Evolutionary conservation across 1,139 yeast genomes (phyloP).

Genomic region (Pichia kudriavzevii): DNA sequence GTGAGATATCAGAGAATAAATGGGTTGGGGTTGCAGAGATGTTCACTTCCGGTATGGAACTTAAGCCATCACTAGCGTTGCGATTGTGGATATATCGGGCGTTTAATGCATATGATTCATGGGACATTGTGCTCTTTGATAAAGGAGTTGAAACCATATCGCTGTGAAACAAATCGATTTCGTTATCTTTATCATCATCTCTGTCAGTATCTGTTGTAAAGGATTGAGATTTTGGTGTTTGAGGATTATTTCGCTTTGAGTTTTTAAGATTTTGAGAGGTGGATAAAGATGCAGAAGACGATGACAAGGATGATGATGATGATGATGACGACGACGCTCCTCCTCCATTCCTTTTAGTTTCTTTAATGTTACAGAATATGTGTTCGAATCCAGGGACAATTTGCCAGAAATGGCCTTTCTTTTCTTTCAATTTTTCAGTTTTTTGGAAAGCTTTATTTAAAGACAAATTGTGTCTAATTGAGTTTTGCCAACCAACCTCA

Average conservation of each 20-base stretch:
- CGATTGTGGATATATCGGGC: slow-evolving; percentile 1
- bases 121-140: not conserved
- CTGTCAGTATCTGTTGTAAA: not conserved
- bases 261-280: slow-evolving; percentile 5
- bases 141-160: not conserved
- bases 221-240: slow-evolving; percentile 4
- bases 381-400: slow-evolving; percentile 77
- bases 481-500: slow-evolving; percentile 91
- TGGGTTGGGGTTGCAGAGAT: slow-evolving; percentile 26
- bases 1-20: slow-evolving; percentile 10
- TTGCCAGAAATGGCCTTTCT: slow-evolving; percentile 97
- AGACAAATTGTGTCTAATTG: slow-evolving; percentile 75
- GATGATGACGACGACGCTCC: not conserved
- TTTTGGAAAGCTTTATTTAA: slow-evolving; percentile 79
- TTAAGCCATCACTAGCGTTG: slow-evolving; percentile 15
- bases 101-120: slow-evolving; percentile 2
- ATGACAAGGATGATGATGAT: not conserved
- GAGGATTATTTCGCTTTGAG: slow-evolving; percentile 1
- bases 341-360: slow-evolving; percentile 21
- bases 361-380: slow-evolving; percentile 64
- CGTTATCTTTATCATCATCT: not conserved
- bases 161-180: no score
- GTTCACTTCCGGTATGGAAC: slow-evolving; percentile 31
- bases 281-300: not conserved
- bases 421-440: slow-evolving; percentile 88